These are phyloP conservation scores for Hypholoma sublateritium DNA, from an alignment of 768 basidiomycete species.

Conservation along the genomic window DNA sequence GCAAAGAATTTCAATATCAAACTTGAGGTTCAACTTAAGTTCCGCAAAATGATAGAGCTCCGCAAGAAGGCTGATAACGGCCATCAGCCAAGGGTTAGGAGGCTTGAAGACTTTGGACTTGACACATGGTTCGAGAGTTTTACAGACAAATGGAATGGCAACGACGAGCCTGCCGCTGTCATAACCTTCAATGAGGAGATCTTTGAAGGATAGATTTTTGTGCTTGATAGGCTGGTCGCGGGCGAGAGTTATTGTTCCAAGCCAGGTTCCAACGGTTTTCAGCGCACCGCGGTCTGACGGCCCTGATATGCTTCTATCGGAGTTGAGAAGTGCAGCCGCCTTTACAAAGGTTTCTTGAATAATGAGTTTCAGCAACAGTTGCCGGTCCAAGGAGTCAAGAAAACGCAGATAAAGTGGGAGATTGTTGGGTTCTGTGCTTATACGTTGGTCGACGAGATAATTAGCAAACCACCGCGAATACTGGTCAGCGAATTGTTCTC, in stretches of 20 bases:
- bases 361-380: slow-evolving; percentile 69
- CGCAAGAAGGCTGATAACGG: slow-evolving; percentile 84
- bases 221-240: slow-evolving; percentile 91
- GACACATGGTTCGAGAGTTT: slow-evolving; percentile 87
- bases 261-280: slow-evolving; percentile 95
- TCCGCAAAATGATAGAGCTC: slow-evolving; percentile 98
- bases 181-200: slow-evolving; percentile 94
- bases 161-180: slow-evolving; percentile 89
- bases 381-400: slow-evolving; percentile 76
- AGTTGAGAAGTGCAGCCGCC: slow-evolving; percentile 83
- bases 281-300: slow-evolving; percentile 83
- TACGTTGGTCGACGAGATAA: slow-evolving; percentile 94
- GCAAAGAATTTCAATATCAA: slow-evolving; percentile 97
- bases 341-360: slow-evolving; percentile 94
- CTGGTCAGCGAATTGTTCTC: slow-evolving; percentile 75
- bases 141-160: slow-evolving; percentile 98
- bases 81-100: slow-evolving; percentile 99
- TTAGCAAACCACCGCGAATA: slow-evolving; percentile 96
- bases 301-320: slow-evolving; percentile 84
- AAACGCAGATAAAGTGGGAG: slow-evolving; percentile 94
- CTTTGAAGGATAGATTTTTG: slow-evolving; percentile 95
- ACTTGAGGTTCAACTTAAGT: slow-evolving; percentile 94
- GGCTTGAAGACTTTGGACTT: slow-evolving; percentile 92
- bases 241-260: slow-evolving; percentile 91
- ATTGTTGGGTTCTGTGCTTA: slow-evolving; percentile 96